Evolutionary conservation across 306 rosid species (phyloP).

Genomic region (Vigna angularis): DNA sequence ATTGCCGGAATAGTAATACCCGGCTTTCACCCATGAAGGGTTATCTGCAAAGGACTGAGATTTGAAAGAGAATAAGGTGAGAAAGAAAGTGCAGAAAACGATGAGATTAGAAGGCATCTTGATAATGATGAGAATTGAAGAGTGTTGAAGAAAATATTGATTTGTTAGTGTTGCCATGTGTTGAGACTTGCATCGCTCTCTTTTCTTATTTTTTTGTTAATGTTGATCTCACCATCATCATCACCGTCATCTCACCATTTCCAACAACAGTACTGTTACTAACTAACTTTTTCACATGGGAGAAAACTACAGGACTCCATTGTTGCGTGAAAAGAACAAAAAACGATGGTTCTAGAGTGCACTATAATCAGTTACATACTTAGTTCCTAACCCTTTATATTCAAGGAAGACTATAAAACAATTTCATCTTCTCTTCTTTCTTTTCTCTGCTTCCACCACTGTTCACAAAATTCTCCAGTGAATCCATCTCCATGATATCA

Average conservation of each 20-base stretch:
- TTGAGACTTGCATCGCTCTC: neutral
- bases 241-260: no score
- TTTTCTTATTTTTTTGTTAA: neutral
- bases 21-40: constrained; percentile 47
- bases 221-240: no score
- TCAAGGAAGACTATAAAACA: neutral
- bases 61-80: constrained; percentile 21
- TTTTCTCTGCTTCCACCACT: no score
- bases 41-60: constrained; percentile 20
- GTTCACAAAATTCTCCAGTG: no score
- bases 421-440: neutral
- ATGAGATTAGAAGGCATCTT: constrained; percentile 47
- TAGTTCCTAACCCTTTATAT: neutral
- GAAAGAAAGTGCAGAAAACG: constrained; percentile 9
- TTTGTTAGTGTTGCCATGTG: neutral
- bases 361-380: neutral
- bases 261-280: no score
- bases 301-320: neutral
- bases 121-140: neutral
- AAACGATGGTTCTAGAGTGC: neutral
- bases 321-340: neutral
- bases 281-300: neutral
- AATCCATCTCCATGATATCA: no score
- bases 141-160: neutral
- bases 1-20: constrained; percentile 43